Base-by-base conservation (phyloP, 352 stramenopile species). In the Phytophthora pisi region DNA sequence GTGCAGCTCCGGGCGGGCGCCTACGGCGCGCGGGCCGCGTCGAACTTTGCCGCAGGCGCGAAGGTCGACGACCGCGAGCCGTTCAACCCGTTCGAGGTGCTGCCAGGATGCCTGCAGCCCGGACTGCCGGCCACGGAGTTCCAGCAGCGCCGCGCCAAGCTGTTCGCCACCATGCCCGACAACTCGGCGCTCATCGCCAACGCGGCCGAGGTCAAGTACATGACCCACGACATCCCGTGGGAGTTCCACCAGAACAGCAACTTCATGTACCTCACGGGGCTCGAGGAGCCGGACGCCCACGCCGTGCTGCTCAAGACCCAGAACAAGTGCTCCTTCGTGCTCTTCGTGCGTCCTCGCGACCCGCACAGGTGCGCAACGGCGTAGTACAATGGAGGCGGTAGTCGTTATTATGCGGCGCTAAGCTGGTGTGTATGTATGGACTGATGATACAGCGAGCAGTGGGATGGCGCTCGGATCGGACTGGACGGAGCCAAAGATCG, bases 191-290 rank as follows among this genome's bases (percentile, higher is more conserved):
- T 95, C 31, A 84, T 95, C 59, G 40, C 90, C 6, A 88, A 89
- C 24, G 87, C 85, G 2, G 80, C 84, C 2, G 77, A 86, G 51
- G 87, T 84, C 61, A 91, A 93, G 75, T 95, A 82, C 71, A 91
- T 92, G 84, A 91, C 87, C n/a, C 79, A 95, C 74, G 87, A 95
- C 53, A 95, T 95, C 34, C 87, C 87, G 58, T 95, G 88, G 72
- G 87, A 95, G 42, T 95, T 95, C 58, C 85, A 89, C 57, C 87
- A 95, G 69, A 91, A 91, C 77, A 84, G 77, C 57, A 91, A 93
- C 73, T 95, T 95, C 55, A 75, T 92, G 61, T 95, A 95, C 70
- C 80, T 95, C 24, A 95, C 87, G 26, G 87, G 87, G 20, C 64
- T 92, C 2, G 87, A 95, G 52, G 85, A 95, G 62, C 87, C 87